phyloP scores from a whole-genome alignment of 257 asterid genomes.

The Solanum pimpinellifolium region DNA sequence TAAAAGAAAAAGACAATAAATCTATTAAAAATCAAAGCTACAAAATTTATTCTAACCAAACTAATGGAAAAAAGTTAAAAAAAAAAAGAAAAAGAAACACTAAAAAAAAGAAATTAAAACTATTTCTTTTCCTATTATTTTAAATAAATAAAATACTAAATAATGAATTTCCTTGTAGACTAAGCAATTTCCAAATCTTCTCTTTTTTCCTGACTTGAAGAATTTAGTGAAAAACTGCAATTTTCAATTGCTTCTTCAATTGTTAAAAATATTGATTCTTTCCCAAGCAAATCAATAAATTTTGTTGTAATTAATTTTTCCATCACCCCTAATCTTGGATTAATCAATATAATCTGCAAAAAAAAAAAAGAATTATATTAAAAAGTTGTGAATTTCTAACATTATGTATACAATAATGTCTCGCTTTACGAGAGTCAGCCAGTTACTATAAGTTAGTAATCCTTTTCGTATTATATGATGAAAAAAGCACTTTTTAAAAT shows the following conservation, averaged over 20 bases:
- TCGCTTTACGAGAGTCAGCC: neutral
- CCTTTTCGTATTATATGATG: neutral
- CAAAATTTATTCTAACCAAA: neutral
- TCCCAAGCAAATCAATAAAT: constrained; percentile 50
- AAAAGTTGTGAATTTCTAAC: neutral
- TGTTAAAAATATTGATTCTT: constrained; percentile 46
- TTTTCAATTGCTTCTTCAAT: constrained; percentile 54
- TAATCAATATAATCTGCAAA: constrained; percentile 49
- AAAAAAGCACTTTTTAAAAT: neutral
- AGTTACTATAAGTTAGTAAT: neutral
- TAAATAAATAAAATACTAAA: too few species aligned
- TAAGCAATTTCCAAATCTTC: neutral
- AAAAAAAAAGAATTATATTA: neutral
- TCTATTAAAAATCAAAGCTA: neutral
- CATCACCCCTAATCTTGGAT: constrained; percentile 69
- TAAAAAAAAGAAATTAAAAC: neutral
- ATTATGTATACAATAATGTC: neutral
- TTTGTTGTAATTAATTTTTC: constrained; percentile 45
- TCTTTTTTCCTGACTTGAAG: neutral
- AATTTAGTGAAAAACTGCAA: constrained; percentile 32
- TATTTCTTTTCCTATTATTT: neutral
- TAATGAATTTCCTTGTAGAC: too few species aligned
- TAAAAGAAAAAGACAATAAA: neutral
- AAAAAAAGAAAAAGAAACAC: neutral
- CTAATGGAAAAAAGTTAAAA: neutral